Percentiles rank a stretch among this genome's conserved stretches.
Evolutionary conservation across 306 rosid genomes (phyloP).

Genomic region (Fagus sylvatica): DNA sequence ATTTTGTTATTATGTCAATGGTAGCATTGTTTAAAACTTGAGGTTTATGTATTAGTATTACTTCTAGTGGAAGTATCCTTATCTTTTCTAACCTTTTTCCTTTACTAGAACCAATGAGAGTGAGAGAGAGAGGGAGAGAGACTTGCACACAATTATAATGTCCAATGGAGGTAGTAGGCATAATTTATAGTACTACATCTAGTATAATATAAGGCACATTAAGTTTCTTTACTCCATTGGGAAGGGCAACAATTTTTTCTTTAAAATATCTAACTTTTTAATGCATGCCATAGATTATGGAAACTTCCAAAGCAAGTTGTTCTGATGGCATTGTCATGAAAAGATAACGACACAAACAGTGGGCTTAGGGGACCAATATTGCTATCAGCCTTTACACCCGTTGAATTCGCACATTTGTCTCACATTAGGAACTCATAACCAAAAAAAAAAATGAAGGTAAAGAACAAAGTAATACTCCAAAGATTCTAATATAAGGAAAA

Average conservation of each 20-base stretch:
- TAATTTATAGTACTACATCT: slow-evolving; percentile 2
- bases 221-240: slow-evolving; percentile 15
- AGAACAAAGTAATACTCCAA: too few relatives aligned
- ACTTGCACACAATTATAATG: slow-evolving; percentile 27
- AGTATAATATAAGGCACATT: slow-evolving; percentile 12
- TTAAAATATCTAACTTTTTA: background rate
- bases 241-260: background rate
- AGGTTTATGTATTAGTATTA: slow-evolving; percentile 36
- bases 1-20: background rate
- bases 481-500: too few relatives aligned
- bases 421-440: too few relatives aligned
- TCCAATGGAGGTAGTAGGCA: slow-evolving; percentile 17
- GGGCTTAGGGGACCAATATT: slow-evolving; percentile 6
- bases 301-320: slow-evolving; percentile 43
- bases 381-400: background rate
- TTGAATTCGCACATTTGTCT: too few relatives aligned
- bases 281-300: slow-evolving; percentile 6
- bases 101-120: slow-evolving; percentile 11
- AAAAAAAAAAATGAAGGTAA: too few relatives aligned
- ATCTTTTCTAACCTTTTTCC: slow-evolving; percentile 27
- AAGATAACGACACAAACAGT: slow-evolving; percentile 10
- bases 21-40: background rate
- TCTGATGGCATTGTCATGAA: slow-evolving; percentile 9
- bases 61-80: slow-evolving; percentile 46
- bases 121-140: background rate